Conservation (phyloP, 495 filamentous ascomycete genomes). For the Bombardia bombarda region DNA sequence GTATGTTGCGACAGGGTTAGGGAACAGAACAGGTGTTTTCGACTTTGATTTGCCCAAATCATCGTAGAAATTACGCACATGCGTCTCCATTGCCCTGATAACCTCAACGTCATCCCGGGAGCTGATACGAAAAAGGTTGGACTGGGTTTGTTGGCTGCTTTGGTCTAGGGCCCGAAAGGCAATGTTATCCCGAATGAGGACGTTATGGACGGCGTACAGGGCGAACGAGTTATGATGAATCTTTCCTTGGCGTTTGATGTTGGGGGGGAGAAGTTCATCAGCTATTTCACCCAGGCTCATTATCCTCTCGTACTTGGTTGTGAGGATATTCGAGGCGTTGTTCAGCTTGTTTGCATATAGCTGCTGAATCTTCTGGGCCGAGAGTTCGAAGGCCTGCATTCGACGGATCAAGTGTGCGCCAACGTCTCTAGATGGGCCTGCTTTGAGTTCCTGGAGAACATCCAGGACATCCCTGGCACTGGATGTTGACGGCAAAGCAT, state of each 20-base stretch:
- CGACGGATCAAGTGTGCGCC: constrained; percentile 41
- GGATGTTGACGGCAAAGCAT: constrained; percentile 45
- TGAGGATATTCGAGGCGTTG: constrained; percentile 36
- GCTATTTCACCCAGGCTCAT: constrained; percentile 60
- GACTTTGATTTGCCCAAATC: neutral
- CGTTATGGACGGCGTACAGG: constrained; percentile 62
- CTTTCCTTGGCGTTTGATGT: constrained; percentile 38
- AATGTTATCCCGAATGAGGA: constrained; percentile 48
- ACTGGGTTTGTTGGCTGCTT: constrained; percentile 21
- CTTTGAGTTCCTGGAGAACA: constrained; percentile 37
- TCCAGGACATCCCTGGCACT: constrained; percentile 29
- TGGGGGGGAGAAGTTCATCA: constrained; percentile 33
- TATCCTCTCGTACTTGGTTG: constrained; percentile 41
- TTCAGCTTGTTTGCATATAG: constrained; percentile 44
- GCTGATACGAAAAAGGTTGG: constrained; percentile 31
- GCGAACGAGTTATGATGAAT: constrained; percentile 38
- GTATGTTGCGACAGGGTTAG: too few relatives aligned
- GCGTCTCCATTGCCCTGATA: constrained; percentile 17
- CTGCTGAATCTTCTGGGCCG: constrained; percentile 45
- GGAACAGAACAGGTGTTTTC: too few relatives aligned
- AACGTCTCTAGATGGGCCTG: constrained; percentile 44
- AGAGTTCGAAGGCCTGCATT: constrained; percentile 43
- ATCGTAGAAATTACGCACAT: constrained; percentile 27
- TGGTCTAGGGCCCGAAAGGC: constrained; percentile 34
- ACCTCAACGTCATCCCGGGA: constrained; percentile 21